phyloP scores from a whole-genome alignment of 352 stramenopile species.

The Aphanomyces astaci region DNA sequence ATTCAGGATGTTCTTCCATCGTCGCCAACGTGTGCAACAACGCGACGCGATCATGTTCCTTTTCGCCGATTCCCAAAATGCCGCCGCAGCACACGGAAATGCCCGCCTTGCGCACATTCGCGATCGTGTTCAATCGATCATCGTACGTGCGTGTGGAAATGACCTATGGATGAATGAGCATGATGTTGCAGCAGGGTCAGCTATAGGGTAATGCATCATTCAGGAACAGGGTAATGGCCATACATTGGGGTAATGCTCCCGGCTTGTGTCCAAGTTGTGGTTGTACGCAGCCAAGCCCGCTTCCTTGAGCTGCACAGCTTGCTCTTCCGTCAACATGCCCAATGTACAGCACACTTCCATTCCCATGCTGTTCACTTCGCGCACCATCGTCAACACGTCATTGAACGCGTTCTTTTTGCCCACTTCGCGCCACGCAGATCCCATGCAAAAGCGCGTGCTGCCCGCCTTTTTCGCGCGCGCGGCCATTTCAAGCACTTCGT shows the following conservation, averaged over 20 bases:
- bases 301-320: slow-evolving; percentile 94
- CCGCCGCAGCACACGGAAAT: slow-evolving; percentile 96
- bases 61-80: slow-evolving; percentile 95
- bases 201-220: background rate
- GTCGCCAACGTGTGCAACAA: slow-evolving; percentile 94
- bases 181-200: background rate
- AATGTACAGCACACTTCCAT: slow-evolving; percentile 96
- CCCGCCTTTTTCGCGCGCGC: slow-evolving; percentile 92
- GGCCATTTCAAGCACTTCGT: slow-evolving; percentile 94
- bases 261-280: slow-evolving; percentile 97
- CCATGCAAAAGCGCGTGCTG: slow-evolving; percentile 98
- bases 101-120: slow-evolving; percentile 94
- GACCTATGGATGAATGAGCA: slow-evolving; percentile 36
- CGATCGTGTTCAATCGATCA: slow-evolving; percentile 94
- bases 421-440: slow-evolving; percentile 94
- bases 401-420: slow-evolving; percentile 98
- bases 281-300: slow-evolving; percentile 97
- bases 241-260: slow-evolving; percentile 95
- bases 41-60: slow-evolving; percentile 90
- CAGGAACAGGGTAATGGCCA: background rate
- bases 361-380: slow-evolving; percentile 86
- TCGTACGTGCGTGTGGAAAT: slow-evolving; percentile 96
- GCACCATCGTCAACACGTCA: slow-evolving; percentile 96
- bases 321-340: slow-evolving; percentile 94
- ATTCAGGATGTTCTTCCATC: slow-evolving; percentile 94